Conservation (phyloP, 352 stramenopile species). For the Globisporangium rhizosaccharum region DNA sequence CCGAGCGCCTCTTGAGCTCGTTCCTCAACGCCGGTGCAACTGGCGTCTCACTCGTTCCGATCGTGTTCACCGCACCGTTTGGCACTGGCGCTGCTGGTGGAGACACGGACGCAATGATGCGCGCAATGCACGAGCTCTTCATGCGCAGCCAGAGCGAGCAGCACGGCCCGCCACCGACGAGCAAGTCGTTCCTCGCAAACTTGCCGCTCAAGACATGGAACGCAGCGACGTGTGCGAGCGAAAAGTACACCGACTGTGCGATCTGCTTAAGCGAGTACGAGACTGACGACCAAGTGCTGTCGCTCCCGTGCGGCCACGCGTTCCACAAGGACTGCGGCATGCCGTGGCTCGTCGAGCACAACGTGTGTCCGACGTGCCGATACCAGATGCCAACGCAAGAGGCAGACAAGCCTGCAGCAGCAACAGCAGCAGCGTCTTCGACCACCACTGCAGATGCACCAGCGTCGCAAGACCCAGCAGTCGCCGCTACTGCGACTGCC, state of each 20-base stretch:
- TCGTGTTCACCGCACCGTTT: background rate
- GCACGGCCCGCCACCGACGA: conserved; percentile 62
- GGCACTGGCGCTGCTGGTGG: conserved; percentile 6
- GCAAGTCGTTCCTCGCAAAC: conserved; percentile 61
- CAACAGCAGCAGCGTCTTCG: background rate
- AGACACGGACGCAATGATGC: conserved; percentile 28
- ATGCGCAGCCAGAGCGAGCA: conserved; percentile 49
- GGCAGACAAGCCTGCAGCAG: background rate
- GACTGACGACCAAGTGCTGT: conserved; percentile 52
- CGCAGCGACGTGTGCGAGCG: conserved; percentile 24
- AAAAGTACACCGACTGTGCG: conserved; percentile 59
- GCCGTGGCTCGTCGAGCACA: conserved; percentile 74
- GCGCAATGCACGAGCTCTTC: conserved; percentile 59
- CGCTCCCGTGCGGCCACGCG: conserved; percentile 65
- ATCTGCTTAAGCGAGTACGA: conserved; percentile 78
- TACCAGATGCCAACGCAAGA: conserved; percentile 47
- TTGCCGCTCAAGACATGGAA: conserved; percentile 62
- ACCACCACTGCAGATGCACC: conserved; percentile 6
- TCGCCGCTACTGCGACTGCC: background rate
- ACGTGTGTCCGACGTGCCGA: conserved; percentile 73
- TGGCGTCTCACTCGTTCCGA: conserved; percentile 1
- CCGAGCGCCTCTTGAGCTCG: conserved; percentile 30
- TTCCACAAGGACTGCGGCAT: conserved; percentile 79
- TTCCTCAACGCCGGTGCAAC: conserved; percentile 20
- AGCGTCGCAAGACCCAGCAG: too few species aligned